phyloP scores from a whole-genome alignment of 768 basidiomycete genomes.

The Lentinula aciculospora region DNA sequence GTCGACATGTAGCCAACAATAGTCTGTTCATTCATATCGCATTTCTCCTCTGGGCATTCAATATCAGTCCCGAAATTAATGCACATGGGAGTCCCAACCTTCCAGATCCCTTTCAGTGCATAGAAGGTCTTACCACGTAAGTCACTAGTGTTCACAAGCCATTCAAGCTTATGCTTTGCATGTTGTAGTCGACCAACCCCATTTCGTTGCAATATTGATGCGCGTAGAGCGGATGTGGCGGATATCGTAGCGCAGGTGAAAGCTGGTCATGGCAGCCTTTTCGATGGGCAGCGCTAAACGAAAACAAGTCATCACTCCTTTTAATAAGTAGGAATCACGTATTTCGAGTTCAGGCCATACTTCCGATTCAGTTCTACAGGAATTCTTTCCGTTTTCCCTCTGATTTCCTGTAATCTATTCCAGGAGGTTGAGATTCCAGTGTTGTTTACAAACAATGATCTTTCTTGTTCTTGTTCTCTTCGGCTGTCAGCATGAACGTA shows the following conservation, averaged over 20 bases:
- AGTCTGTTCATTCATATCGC: slow-evolving; percentile 24
- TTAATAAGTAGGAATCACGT: too few relatives aligned
- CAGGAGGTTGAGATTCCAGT: too few relatives aligned
- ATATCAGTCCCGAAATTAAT: background rate
- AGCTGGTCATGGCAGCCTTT: too few relatives aligned
- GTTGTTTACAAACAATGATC: too few relatives aligned
- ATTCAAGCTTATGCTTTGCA: background rate
- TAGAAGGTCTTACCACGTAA: slow-evolving; percentile 2
- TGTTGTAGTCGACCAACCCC: background rate
- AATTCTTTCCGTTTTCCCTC: too few relatives aligned
- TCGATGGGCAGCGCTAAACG: too few relatives aligned
- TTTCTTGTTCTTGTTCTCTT: too few relatives aligned
- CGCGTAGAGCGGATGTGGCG: background rate
- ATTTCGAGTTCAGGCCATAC: too few relatives aligned
- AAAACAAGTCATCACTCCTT: too few relatives aligned
- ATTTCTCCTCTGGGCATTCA: slow-evolving; percentile 17
- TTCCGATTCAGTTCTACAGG: too few relatives aligned
- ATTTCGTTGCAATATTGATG: background rate
- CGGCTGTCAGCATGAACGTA: too few relatives aligned
- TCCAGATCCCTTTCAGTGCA: background rate
- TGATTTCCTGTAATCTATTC: too few relatives aligned
- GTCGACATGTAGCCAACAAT: slow-evolving; percentile 22
- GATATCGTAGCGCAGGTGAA: background rate
- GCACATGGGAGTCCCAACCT: background rate
- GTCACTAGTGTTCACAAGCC: background rate